Base-by-base conservation (phyloP, 768 basidiomycete genomes). In the Aureoboletus auriporus region DNA sequence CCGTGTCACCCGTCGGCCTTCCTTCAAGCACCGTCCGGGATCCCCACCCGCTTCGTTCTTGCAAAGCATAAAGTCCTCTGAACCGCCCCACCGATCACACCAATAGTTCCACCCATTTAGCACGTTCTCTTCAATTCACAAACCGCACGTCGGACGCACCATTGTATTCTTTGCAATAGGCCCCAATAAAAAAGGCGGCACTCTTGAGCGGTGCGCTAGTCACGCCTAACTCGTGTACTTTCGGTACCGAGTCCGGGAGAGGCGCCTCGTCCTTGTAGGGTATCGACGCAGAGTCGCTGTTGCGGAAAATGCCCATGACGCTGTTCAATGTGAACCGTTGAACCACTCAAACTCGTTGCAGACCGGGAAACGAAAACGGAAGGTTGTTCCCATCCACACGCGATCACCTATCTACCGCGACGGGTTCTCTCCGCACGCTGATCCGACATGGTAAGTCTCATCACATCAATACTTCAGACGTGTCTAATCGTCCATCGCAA, bases 31-130 rank as follows among this genome's bases (percentile, higher is more conserved):
- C 66, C 94, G 92, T 17, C 70, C 91, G 9, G 95, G 93, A 62
- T 95, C 86, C 27, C 58, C 51, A 50, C 86, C 78, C 62, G 79
- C 86, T 75, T 97, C 94, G 20, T 82, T 75, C 74, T 98, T 98
- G 80, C 96, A 99, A 45, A 97, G 86, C 92, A 98, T 95, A 61
- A 91, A 92, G 73, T 92, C 89, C 79, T 92, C 89, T 90, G 63
- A 42, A 46, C 47, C 47, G 41, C 31, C 13, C 17, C 33, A 34
- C 14, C 42, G 29, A 44, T 47, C 27, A 46, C 27, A 44, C 34
- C 31, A 34, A 23, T 23, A 23, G 20, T 23, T 23, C 14, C 5
- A 31, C 28, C 8, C 28, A n/a, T 42, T 64, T n/a, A 65, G 52
- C 33, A 49, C 26, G 39, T 31, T 13, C 16, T 8, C 8, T 33